phyloP scores from a whole-genome alignment of 768 basidiomycete species.

The Serendipita indica region DNA sequence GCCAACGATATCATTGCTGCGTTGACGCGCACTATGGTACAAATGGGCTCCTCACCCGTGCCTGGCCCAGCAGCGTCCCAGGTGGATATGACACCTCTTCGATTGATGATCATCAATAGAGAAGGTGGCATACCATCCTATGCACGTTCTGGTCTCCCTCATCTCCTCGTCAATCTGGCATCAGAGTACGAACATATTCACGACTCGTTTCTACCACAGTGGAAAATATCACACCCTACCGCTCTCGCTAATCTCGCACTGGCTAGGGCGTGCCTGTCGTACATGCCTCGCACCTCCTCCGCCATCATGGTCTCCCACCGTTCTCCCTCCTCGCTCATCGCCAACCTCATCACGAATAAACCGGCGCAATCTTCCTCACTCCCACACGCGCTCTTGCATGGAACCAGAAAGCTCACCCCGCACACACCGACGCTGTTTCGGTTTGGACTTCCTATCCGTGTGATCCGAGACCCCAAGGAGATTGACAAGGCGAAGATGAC shows the following conservation, averaged over 20 bases:
- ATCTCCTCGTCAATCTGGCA: slow-evolving; percentile 85
- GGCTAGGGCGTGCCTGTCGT: slow-evolving; percentile 69
- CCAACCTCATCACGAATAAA: slow-evolving; percentile 94
- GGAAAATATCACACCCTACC: slow-evolving; percentile 67
- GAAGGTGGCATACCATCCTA: slow-evolving; percentile 97
- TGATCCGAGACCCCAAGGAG: slow-evolving; percentile 52
- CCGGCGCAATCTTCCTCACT: slow-evolving; percentile 91
- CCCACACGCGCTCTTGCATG: slow-evolving; percentile 82
- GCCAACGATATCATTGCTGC: slow-evolving; percentile 82
- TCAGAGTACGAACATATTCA: slow-evolving; percentile 78
- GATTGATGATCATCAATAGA: slow-evolving; percentile 93
- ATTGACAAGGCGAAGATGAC: slow-evolving; percentile 67
- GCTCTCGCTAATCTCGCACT: slow-evolving; percentile 75
- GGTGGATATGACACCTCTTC: slow-evolving; percentile 78
- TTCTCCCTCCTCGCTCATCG: slow-evolving; percentile 87
- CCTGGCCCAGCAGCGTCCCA: slow-evolving; percentile 31
- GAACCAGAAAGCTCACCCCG: slow-evolving; percentile 67
- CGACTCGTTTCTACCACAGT: slow-evolving; percentile 64
- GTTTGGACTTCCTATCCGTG: slow-evolving; percentile 72
- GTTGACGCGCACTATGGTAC: slow-evolving; percentile 69
- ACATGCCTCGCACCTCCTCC: slow-evolving; percentile 88
- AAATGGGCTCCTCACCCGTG: slow-evolving; percentile 25
- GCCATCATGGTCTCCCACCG: slow-evolving; percentile 97
- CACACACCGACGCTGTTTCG: slow-evolving; percentile 90
- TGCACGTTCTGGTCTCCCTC: slow-evolving; percentile 85